A percentile compares a stretch with the other conserved stretches of the same genome.
These are phyloP conservation scores for Mariannaea sp. DNA, from an alignment of 2,329 filamentous ascomycete species.

Conservation along the genomic window DNA sequence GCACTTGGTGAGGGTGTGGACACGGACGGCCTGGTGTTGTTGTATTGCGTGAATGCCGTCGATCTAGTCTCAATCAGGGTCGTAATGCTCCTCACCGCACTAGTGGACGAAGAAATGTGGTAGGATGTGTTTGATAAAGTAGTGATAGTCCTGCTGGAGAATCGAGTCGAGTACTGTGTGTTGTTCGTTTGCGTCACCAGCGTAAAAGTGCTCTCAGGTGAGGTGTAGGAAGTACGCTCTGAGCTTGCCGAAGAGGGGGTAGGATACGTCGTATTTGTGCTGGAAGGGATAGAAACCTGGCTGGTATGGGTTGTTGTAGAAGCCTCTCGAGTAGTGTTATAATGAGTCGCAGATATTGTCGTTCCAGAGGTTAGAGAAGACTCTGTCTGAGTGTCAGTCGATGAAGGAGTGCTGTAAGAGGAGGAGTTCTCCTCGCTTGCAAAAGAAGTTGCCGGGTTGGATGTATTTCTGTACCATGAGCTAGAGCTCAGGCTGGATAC, in stretches of 20 bases:
- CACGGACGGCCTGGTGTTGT: background rate
- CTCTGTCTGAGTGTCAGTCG: background rate
- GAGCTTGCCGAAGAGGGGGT: background rate
- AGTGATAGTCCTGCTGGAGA: background rate
- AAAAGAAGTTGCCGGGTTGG: background rate
- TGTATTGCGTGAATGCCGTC: background rate
- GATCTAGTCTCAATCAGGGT: background rate
- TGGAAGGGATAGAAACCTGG: background rate
- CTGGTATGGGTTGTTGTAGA: background rate
- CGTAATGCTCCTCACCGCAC: background rate
- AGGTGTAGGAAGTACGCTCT: background rate
- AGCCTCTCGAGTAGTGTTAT: background rate
- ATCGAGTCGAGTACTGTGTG: background rate
- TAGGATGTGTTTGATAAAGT: background rate
- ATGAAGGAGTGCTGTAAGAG: background rate
- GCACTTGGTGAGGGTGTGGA: background rate
- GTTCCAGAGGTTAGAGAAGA: background rate
- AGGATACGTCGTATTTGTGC: background rate
- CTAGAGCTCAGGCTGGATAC: slow-evolving; percentile 23
- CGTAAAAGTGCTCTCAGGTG: background rate
- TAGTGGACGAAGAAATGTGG: background rate
- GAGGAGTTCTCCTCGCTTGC: background rate
- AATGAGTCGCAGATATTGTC: background rate
- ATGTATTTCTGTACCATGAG: slow-evolving; percentile 22
- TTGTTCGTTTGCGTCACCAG: background rate